Evolutionary conservation across 306 rosid genomes (phyloP), one percentile per base, ranked within the genome.

Genomic region (Cucurbita moschata): DNA sequence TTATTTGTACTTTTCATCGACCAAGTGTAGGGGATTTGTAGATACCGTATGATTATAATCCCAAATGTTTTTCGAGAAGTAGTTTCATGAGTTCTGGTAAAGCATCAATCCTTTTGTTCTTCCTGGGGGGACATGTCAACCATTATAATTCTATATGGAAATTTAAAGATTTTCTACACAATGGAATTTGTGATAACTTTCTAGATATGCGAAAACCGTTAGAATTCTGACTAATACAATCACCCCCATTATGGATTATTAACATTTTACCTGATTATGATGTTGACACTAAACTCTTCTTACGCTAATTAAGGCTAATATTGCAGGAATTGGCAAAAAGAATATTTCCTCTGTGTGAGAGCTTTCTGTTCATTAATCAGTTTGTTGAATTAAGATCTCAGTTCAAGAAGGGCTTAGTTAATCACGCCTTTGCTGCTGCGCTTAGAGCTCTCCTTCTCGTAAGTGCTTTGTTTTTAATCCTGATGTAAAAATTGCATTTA

Each of bases 391-490:
- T 86, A 15, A 86, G 92, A 80, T 94, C 96, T 74, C 97, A 90
- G 79, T 94, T 94, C 87, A 88, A 89, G 82, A 87, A 79, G 83
- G 98, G 98, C 67, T 85, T 94, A 51, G 96, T 94, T 71, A 94
- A 90, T 84, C 98, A 94, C 68, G 98, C 98, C 60, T 94, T 94
- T 82, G 85, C 98, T 86, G 97, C 98, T 72, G 97, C 98, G 39
- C 83, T 94, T 42, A 84, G 97, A 82, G 97, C 94, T 6, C 88
- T 94, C 74, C 95, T 94, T 79, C 87, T 94, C 18, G 98, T 94
- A 90, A 77, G 89, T 81, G 68, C 75, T 70, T 50, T 79, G 55
- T 83, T 82, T 52, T 21, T 23, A 40, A 21, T 53, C 55, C 16
- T 63, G 76, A 40, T 61, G 74, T 51, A 21, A 12, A 19, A 46